Base-by-base conservation (phyloP, 176 grass and related monocot genomes). In the Oryza officinalis region DNA sequence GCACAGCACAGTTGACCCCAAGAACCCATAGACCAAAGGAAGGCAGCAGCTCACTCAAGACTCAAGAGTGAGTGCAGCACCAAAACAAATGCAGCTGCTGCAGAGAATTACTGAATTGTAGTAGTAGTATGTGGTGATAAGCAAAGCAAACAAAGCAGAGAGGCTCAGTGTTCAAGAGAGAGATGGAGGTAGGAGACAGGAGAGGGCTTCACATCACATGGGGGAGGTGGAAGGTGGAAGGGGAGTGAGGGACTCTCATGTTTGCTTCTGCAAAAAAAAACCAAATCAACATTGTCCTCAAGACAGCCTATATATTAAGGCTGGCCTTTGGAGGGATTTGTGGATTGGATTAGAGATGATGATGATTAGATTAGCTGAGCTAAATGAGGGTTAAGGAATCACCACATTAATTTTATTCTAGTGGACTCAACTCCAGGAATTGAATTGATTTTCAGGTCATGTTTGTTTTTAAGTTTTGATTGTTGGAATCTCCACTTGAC, bases 261-360 rank as follows among this genome's bases (percentile, higher is more conserved):
- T 68, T 89, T 83, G 74, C 79, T 83, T 67, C 61, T 83, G 33
- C 47, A 71, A 83, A 83, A 92, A 83, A 92, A 86, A 85, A 84
- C 78, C 86, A 78, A 89, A 78, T 10, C 43, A 4, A 73, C 13
- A 59, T 79, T 88, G 59, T 67, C 67, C 22, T 66, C 28, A 6
- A 45, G 26, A 2, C 20, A 5, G 44, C 20, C 12, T 25, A 66
- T 71, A 47, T 70, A 32, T 15, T 22, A 7, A 78, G 41, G 45
- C 7, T 23, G 69, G 71, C 25, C 52, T 59, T 74, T 38, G 57
- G 65, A 81, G 32, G 30, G 28, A 72, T 44, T 35, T 27, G 4
- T 44, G 72, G 82, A 35, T 81, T 67, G 71, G 82, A 70, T 69
- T 79, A 59, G 27, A 47, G 26, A 44, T 38, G 43, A 4, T n/a